A percentile compares a stretch with the other conserved stretches of the same genome.
Evolutionary conservation across 148 eudicot species (phyloP).

Genomic region (Mesembryanthemum crystallinum): DNA sequence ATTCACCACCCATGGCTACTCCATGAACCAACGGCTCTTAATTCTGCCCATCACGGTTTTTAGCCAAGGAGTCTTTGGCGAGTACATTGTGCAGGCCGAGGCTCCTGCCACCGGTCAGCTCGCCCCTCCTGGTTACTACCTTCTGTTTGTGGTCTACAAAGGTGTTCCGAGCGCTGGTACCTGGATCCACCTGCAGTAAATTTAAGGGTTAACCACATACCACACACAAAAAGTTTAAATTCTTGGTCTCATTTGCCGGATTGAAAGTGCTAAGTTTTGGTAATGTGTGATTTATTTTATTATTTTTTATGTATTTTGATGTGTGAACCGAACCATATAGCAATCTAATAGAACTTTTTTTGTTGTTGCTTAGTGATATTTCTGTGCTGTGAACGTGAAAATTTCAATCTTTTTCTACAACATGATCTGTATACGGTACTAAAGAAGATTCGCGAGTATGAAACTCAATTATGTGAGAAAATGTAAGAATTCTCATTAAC

Average conservation of each 20-base stretch:
- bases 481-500: background rate
- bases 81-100: slow-evolving; percentile 24
- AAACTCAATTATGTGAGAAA: background rate
- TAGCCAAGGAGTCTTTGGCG: background rate
- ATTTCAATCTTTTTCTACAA: no score
- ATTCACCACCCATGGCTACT: slow-evolving; percentile 91
- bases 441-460: background rate
- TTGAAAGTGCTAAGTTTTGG: slow-evolving; percentile 11
- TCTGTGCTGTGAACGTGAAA: background rate
- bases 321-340: slow-evolving; percentile 31
- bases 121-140: slow-evolving; percentile 84
- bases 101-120: slow-evolving; percentile 50
- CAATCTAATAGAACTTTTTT: background rate
- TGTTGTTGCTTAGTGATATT: background rate
- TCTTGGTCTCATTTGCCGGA: background rate
- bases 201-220: background rate
- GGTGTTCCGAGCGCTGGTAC: slow-evolving; percentile 66
- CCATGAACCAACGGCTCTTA: slow-evolving; percentile 65
- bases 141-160: slow-evolving; percentile 47
- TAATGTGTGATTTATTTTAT: slow-evolving; percentile 17
- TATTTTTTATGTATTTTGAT: slow-evolving; percentile 39
- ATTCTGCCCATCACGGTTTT: slow-evolving; percentile 23
- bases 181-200: slow-evolving; percentile 53
- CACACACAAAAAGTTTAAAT: background rate
- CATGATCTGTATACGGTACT: background rate